These are phyloP conservation scores for Fusarium secorum DNA, from an alignment of 2,329 filamentous ascomycete species.

Conservation along the genomic window DNA sequence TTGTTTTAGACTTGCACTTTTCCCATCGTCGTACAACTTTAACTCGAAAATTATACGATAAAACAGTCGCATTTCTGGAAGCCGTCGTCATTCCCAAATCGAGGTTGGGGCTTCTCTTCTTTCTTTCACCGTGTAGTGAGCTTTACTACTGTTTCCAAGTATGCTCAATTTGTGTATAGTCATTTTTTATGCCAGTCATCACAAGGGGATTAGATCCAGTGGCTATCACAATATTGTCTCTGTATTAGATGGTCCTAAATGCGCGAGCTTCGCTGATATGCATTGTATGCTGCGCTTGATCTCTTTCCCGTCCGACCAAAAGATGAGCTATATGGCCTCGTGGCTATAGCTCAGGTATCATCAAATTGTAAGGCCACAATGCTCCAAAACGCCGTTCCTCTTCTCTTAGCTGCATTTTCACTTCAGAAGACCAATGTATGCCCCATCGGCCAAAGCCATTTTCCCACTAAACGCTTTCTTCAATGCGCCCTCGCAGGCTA, in stretches of 20 bases:
- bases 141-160: neutral
- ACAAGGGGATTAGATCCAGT: neutral
- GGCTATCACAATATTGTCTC: neutral
- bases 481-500: constrained; percentile 2
- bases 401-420: constrained; percentile 10
- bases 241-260: neutral
- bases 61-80: neutral
- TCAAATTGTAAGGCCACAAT: constrained; percentile 30
- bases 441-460: neutral
- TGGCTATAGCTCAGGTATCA: constrained; percentile 42
- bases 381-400: constrained; percentile 35
- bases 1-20: neutral
- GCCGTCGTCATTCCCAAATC: neutral
- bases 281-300: neutral
- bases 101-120: neutral
- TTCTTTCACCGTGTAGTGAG: neutral
- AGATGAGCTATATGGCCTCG: constrained; percentile 29
- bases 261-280: neutral
- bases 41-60: neutral
- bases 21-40: neutral
- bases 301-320: constrained; percentile 13
- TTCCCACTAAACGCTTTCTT: constrained; percentile 14
- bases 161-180: neutral
- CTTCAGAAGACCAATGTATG: neutral
- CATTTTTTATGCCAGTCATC: neutral